Base-by-base conservation (phyloP, 148 eudicot species). In the Chenopodium album region DNA sequence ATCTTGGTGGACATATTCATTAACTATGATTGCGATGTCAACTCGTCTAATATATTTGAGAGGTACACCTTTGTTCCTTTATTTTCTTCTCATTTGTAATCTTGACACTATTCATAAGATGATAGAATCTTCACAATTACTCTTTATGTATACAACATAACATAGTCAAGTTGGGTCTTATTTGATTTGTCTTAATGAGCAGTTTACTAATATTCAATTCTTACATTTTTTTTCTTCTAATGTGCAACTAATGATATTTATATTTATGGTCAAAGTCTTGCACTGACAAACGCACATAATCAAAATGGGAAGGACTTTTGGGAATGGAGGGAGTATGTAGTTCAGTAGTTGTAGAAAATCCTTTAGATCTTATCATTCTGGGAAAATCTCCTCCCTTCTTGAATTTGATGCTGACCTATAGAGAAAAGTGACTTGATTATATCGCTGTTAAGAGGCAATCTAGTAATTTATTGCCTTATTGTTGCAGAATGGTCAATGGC, bases 11-110 rank as follows among this genome's bases (percentile, higher is more conserved):
- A 97, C 87, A 97, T 97, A 90, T 97, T 97, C 86, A 88, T 94
- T 63, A 97, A 97, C 85, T 97, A 97, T 80, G 99, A 97, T 71
- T 97, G 99, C 87, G 99, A 97, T 89, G 98, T 97, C 87, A 97
- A 93, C 86, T 94, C 98, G 17, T 92, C 99, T 37, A 97, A 97
- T 89, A 93, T 97, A 88, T 97, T 97, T 86, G 99, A 97, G 88
- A 92, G 99, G 99, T 97, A 91, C 78, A 78, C 56, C 80, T 17
- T 46, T 4, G 44, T 41, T 41, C 44, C 44, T 41, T 41, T 41
- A 4, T 41, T 6, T 41, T 41, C 44, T 41, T 41, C 44, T 41
- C 44, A 41, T 41, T 41, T 41, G 44, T 41, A 41, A 41, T 41
- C 44, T 41, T 41, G 7, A 41, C 44, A 41, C 44, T 41, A 41